Base-by-base conservation (phyloP, 805 yeast species). In the Wickerhamomyces silvicola region DNA sequence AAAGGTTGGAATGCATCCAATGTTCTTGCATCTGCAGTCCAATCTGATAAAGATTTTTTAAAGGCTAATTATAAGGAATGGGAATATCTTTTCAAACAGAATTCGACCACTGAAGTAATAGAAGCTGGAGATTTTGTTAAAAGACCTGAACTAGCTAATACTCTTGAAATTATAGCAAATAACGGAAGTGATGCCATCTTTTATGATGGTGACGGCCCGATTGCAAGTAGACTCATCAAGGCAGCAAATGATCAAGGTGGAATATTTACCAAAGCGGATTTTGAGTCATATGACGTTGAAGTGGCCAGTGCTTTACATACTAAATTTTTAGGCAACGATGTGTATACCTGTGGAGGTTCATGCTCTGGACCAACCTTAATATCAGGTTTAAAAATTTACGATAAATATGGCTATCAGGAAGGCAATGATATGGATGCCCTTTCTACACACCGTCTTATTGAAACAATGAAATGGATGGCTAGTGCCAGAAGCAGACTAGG, bases 401-500 rank as follows among this genome's bases (percentile, higher is more conserved):
- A 75, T 39, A 48, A 57, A 11, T 66, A 66, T 41, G 61, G 62
- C 4, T 56, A 55, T 18, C 50, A 54, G 12, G 50, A 49, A 7
- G 70, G 70, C 4, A 61, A 60, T 11, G 83, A 77, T 41, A 64
- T 68, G 48, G 50, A 52, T 17, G 64, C 67, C 7, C 37, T 70
- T 10, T 66, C 72, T 10, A 62, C 77, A 3, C 97, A 84, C 48
- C 66, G 83, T 34, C 51, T 86, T 7, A 62, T 86, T 9, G 98
- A 90, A 57, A 62, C 82, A 3, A 85, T 90, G 94, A 90, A 90
- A 57, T 90, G 96, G 95, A 71, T 86, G 72, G 84, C 88, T 0
- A 70, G 90, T 10, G 90, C 81, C 0, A 68, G 97, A 41, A 75
- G 88, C n/a, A 72, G 85, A 44, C 66, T 90, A 17, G 97, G 97